Evolutionary conservation across 75 land plant genomes (phyloP).

Genomic region (Sequoiadendron giganteum): DNA sequence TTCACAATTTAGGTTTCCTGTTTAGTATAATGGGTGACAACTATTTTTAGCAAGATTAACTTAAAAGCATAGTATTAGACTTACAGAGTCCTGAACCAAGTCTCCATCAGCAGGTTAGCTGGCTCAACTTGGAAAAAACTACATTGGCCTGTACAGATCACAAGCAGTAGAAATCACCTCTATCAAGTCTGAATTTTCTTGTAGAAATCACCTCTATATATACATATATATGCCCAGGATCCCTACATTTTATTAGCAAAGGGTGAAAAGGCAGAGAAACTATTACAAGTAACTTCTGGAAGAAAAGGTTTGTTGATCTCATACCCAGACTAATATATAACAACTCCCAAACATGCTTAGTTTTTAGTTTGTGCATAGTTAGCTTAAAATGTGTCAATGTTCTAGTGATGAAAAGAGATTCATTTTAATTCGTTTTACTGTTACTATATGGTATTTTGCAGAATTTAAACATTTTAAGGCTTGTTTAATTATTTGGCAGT

Average conservation of each 20-base stretch:
- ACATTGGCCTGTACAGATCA: no score
- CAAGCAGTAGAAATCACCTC: no score
- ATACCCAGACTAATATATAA: constrained; percentile 33
- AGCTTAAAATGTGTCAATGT: not conserved
- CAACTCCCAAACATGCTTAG: not conserved
- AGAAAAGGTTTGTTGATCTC: constrained; percentile 51
- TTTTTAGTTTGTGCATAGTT: not conserved
- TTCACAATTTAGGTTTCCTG: not conserved
- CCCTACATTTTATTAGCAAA: no score
- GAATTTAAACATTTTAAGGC: not conserved
- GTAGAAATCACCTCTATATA: no score
- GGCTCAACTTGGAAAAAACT: no score
- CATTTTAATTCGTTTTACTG: not conserved
- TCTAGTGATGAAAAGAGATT: not conserved
- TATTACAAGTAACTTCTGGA: constrained; percentile 48
- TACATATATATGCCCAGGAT: no score
- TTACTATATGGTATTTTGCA: not conserved
- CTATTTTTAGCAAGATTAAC: not conserved
- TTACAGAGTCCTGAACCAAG: no score
- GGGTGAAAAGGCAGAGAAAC: constrained; percentile 12
- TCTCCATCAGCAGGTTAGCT: no score
- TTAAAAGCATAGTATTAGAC: no score
- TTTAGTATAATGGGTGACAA: not conserved
- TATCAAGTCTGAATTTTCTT: no score
- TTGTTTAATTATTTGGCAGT: not conserved